Percentiles rank a stretch among this genome's conserved stretches.
phyloP scores from a whole-genome alignment of 345 rosid species.

The Ailanthus altissimus region DNA sequence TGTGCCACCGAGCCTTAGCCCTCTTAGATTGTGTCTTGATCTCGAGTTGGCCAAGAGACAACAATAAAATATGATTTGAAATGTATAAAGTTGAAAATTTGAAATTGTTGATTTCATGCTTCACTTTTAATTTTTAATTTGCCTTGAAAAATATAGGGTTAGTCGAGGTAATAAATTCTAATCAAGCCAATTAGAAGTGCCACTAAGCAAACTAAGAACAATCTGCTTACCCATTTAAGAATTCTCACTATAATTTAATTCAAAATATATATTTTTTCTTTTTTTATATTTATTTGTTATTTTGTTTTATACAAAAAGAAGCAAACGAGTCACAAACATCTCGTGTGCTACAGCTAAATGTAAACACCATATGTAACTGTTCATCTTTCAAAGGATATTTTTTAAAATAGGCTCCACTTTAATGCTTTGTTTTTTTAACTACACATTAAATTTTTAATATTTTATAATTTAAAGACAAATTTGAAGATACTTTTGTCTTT shows the following conservation, averaged over 20 bases:
- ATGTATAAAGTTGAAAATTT: too few relatives aligned
- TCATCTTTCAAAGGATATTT: background rate
- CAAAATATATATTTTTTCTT: too few relatives aligned
- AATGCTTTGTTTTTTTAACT: too few relatives aligned
- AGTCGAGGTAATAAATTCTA: background rate
- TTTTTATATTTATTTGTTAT: too few relatives aligned
- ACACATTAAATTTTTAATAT: too few relatives aligned
- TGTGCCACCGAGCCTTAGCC: too few relatives aligned
- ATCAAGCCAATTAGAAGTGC: background rate
- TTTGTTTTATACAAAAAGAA: background rate
- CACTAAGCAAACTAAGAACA: background rate
- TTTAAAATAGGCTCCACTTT: too few relatives aligned
- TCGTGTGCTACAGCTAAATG: constrained; percentile 32
- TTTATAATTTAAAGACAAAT: too few relatives aligned
- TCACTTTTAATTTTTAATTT: background rate
- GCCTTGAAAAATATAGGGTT: background rate
- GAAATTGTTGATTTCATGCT: background rate
- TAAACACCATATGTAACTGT: constrained; percentile 23
- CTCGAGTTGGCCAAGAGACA: too few relatives aligned
- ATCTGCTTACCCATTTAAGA: background rate
- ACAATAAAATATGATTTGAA: too few relatives aligned
- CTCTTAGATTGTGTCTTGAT: too few relatives aligned
- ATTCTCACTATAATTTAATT: background rate
- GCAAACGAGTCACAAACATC: constrained; percentile 12
- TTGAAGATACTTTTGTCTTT: too few relatives aligned